phyloP scores from a whole-genome alignment of 192 early-diverging fungal genomes.

The Umbelopsis isabellina region DNA sequence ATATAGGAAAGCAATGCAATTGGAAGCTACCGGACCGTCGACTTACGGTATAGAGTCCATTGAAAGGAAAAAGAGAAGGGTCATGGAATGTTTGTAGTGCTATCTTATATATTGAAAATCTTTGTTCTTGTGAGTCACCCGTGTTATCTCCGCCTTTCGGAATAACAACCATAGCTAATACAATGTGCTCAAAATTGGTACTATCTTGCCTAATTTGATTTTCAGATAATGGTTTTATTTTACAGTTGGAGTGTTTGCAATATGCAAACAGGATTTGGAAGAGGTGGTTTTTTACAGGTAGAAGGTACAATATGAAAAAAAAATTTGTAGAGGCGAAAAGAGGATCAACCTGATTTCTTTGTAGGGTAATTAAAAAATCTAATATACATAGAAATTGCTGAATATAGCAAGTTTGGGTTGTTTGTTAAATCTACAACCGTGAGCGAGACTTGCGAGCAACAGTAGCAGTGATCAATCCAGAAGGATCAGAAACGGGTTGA shows the following conservation, averaged over 20 bases:
- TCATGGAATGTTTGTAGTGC: neutral
- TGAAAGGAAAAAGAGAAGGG: neutral
- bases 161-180: no score
- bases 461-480: slow-evolving; percentile 74
- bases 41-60: slow-evolving; percentile 7
- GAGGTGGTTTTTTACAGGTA: neutral
- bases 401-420: no score
- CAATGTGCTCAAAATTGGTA: no score
- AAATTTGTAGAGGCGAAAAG: neutral
- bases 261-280: neutral
- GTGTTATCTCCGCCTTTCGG: slow-evolving; percentile 10
- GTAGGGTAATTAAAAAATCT: no score
- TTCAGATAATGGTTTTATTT: no score
- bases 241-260: neutral
- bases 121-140: neutral
- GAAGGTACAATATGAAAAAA: neutral
- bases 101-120: neutral
- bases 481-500: slow-evolving; percentile 73
- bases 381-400: no score
- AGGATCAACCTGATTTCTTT: slow-evolving; percentile 10
- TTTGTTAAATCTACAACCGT: slow-evolving; percentile 32
- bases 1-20: neutral
- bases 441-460: slow-evolving; percentile 55
- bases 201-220: no score
- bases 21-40: neutral